These are phyloP conservation scores for Elaeis guineensis DNA, from an alignment of 176 grass and related monocot species.

Conservation along the genomic window DNA sequence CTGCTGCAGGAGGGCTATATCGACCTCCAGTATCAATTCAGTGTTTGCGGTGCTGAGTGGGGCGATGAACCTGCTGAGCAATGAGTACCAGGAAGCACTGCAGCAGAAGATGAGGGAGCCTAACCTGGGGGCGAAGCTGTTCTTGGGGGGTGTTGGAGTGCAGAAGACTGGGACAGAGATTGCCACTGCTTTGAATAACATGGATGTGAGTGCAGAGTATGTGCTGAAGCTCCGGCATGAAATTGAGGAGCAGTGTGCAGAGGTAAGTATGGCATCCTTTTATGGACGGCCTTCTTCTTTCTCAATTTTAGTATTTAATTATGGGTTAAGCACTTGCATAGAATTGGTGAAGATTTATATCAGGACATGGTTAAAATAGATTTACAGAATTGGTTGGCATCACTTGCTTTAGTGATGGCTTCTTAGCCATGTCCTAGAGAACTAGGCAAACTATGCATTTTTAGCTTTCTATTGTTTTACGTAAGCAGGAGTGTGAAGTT, in stretches of 20 bases:
- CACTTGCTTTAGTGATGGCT: too few relatives aligned
- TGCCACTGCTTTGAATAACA: conserved; percentile 81
- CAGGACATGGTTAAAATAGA: too few relatives aligned
- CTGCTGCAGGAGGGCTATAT: conserved; percentile 70
- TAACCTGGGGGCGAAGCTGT: conserved; percentile 83
- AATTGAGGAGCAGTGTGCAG: conserved; percentile 65
- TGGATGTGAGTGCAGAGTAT: conserved; percentile 89
- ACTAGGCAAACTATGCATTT: too few relatives aligned
- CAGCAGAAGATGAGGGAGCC: conserved; percentile 78
- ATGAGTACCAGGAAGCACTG: conserved; percentile 90
- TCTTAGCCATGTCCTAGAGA: too few relatives aligned
- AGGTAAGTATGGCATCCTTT: conserved; percentile 30
- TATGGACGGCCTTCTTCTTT: too few relatives aligned
- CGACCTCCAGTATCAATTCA: conserved; percentile 84
- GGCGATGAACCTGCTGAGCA: conserved; percentile 56
- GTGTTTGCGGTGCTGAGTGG: conserved; percentile 73
- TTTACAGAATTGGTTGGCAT: too few relatives aligned
- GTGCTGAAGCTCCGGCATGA: conserved; percentile 86
- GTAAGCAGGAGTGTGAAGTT: too few relatives aligned
- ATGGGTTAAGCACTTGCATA: too few relatives aligned
- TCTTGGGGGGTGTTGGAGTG: conserved; percentile 77
- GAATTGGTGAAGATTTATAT: too few relatives aligned
- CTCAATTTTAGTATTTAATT: too few relatives aligned
- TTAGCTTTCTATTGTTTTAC: too few relatives aligned
- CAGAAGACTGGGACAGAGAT: conserved; percentile 87